phyloP scores from a whole-genome alignment of 1,284 basidiomycete genomes.

The Naganishia liquefaciens region DNA sequence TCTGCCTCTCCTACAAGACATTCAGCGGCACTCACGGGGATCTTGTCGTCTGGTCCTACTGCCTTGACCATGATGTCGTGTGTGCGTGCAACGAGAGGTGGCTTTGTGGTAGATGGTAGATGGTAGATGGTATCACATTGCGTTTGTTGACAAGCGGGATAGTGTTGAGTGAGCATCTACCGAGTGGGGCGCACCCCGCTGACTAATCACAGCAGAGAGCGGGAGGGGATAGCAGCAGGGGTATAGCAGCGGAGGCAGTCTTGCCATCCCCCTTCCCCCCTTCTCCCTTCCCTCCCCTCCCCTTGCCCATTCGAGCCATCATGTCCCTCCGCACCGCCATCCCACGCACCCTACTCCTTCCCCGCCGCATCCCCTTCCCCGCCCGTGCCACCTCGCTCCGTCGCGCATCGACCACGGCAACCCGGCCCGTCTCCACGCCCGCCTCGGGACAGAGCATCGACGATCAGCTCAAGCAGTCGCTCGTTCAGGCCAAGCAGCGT shows the following conservation, averaged over 20 bases:
- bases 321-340: not conserved
- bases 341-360: not conserved
- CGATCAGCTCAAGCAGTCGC: slow-evolving; percentile 10
- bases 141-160: too few species aligned
- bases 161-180: too few species aligned
- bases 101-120: too few species aligned
- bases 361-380: not conserved
- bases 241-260: too few species aligned
- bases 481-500: not conserved
- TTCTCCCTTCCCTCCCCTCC: not conserved
- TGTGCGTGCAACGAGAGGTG: too few species aligned
- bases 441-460: slow-evolving; percentile 2
- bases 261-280: not conserved
- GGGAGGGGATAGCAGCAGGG: not conserved
- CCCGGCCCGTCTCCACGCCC: not conserved
- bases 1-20: not conserved
- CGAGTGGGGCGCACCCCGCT: too few species aligned
- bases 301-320: not conserved
- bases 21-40: slow-evolving; percentile 24
- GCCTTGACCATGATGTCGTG: slow-evolving; percentile 28
- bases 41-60: slow-evolving; percentile 35
- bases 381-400: not conserved
- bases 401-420: not conserved
- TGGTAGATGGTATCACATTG: too few species aligned
- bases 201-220: not conserved